Conservation (phyloP, 2,329 filamentous ascomycete genomes). For the Cladobotryum mycophilum region DNA sequence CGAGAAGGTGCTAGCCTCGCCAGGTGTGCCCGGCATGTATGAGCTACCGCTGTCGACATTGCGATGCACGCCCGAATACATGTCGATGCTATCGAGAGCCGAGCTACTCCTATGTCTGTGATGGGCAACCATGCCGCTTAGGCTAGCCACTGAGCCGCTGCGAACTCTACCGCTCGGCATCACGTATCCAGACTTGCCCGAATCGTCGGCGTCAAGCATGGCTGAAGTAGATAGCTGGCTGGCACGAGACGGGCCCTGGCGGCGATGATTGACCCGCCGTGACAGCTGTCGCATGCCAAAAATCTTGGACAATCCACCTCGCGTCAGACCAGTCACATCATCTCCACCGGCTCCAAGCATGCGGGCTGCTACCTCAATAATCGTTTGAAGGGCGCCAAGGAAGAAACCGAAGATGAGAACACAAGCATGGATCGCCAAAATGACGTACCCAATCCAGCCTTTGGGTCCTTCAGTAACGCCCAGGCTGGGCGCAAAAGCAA, state of each 20-base stretch:
- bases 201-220: slow-evolving; percentile 67
- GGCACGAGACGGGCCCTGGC: slow-evolving; percentile 56
- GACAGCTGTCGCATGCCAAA: slow-evolving; percentile 89
- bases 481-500: slow-evolving; percentile 78
- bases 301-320: slow-evolving; percentile 82
- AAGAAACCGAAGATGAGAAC: slow-evolving; percentile 90
- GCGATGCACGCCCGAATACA: slow-evolving; percentile 37
- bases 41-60: slow-evolving; percentile 56
- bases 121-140: slow-evolving; percentile 41
- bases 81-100: slow-evolving; percentile 45
- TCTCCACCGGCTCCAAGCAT: slow-evolving; percentile 78
- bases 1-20: slow-evolving; percentile 66
- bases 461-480: slow-evolving; percentile 72
- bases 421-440: slow-evolving; percentile 76
- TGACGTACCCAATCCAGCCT: slow-evolving; percentile 92
- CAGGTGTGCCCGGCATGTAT: slow-evolving; percentile 66
- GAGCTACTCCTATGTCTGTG: slow-evolving; percentile 49
- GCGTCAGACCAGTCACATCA: slow-evolving; percentile 58
- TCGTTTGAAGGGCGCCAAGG: slow-evolving; percentile 81
- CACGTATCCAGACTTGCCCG: slow-evolving; percentile 55
- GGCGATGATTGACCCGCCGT: slow-evolving; percentile 59
- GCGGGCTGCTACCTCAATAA: slow-evolving; percentile 81
- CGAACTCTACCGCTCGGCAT: slow-evolving; percentile 49
- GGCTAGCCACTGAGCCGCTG: slow-evolving; percentile 56
- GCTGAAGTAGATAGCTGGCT: slow-evolving; percentile 78